These are phyloP conservation scores for Sugiyamaella japonica DNA, from an alignment of 1,139 yeast species.

Conservation along the genomic window DNA sequence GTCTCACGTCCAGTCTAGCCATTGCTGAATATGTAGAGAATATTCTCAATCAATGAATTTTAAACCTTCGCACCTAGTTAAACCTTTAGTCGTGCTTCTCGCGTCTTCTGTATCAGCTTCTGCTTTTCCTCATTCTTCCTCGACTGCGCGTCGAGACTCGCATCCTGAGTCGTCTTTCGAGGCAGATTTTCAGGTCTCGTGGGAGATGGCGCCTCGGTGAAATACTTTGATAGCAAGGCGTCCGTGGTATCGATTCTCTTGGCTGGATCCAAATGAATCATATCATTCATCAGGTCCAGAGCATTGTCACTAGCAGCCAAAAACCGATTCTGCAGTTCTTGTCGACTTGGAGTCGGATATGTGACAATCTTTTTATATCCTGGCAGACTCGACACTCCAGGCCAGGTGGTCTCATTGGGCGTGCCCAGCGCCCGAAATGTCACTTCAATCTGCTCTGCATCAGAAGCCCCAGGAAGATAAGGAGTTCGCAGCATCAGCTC, in stretches of 20 bases:
- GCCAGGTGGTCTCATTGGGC: conserved; percentile 92
- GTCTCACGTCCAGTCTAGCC: conserved; percentile 78
- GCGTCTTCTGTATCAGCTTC: conserved; percentile 31
- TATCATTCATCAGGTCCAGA: conserved; percentile 66
- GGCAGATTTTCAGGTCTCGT: conserved; percentile 73
- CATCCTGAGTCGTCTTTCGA: conserved; percentile 38
- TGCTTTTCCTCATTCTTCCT: conserved; percentile 28
- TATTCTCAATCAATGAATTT: conserved; percentile 33
- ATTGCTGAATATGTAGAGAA: conserved; percentile 69
- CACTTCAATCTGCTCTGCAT: conserved; percentile 82
- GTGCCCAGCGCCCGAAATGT: conserved; percentile 95
- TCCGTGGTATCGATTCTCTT: conserved; percentile 64
- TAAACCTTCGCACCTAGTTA: too few relatives aligned
- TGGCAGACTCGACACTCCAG: conserved; percentile 79
- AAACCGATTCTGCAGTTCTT: conserved; percentile 78
- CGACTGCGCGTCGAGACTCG: conserved; percentile 26
- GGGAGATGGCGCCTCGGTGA: conserved; percentile 73
- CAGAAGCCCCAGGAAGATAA: conserved; percentile 89
- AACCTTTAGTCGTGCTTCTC: conserved; percentile 16
- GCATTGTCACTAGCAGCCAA: conserved; percentile 92
- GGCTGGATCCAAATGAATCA: conserved; percentile 79
- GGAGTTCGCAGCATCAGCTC: conserved; percentile 95
- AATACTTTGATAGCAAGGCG: conserved; percentile 69
- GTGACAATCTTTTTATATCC: conserved; percentile 48
- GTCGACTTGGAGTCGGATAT: conserved; percentile 57